Percentiles rank a stretch among this genome's conserved stretches.
Evolutionary conservation across 2,329 filamentous ascomycete species (phyloP).

Genomic region (Fusarium setosum): DNA sequence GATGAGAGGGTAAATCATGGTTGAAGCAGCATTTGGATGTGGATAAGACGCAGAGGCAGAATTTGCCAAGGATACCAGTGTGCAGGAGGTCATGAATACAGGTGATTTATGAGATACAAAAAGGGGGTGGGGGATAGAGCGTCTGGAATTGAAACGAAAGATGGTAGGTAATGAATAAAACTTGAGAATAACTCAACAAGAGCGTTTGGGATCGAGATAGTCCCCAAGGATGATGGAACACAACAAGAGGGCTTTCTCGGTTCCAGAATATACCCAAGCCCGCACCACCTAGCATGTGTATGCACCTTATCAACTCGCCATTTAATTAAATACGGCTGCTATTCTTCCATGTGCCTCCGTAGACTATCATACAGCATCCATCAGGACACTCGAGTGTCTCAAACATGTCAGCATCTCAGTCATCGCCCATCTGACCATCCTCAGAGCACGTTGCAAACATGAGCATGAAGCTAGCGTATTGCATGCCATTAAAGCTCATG

Average conservation of each 20-base stretch:
- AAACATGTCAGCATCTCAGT: too few relatives aligned
- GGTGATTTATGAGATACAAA: conserved; percentile 8
- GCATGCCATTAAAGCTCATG: too few relatives aligned
- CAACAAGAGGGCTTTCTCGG: too few relatives aligned
- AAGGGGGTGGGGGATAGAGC: neutral
- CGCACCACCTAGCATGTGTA: neutral
- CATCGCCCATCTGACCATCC: too few relatives aligned
- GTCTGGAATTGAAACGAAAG: neutral
- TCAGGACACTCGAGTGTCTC: neutral
- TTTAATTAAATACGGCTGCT: neutral
- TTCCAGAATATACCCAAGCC: too few relatives aligned
- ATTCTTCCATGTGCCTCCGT: neutral
- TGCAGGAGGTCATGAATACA: conserved; percentile 12
- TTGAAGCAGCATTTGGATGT: neutral
- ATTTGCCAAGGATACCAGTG: conserved; percentile 33
- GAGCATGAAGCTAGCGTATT: too few relatives aligned
- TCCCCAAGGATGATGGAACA: neutral
- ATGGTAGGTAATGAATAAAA: conserved; percentile 19
- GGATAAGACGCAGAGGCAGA: neutral
- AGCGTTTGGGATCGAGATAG: too few relatives aligned
- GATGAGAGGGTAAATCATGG: conserved; percentile 3
- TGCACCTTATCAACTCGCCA: neutral
- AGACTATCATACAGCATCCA: neutral
- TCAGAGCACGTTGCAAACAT: too few relatives aligned
- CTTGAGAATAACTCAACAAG: neutral